These are phyloP conservation scores for Spiraea crenata DNA, from an alignment of 331 rosid species.

Conservation along the genomic window DNA sequence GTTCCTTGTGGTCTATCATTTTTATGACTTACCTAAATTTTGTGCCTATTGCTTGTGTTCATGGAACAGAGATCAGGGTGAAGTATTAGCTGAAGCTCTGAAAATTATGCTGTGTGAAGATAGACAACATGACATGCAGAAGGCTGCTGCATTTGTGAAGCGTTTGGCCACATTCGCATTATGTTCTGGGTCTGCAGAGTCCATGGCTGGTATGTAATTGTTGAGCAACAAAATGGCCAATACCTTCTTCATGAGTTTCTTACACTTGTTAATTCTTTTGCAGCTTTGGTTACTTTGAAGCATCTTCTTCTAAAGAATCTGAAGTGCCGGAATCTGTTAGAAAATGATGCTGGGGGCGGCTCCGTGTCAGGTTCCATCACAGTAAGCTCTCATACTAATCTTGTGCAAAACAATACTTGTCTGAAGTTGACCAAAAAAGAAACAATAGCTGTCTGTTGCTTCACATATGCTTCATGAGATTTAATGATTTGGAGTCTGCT, in stretches of 20 bases:
- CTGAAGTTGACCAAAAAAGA: too few relatives aligned
- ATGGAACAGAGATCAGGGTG: constrained; percentile 79
- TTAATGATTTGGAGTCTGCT: neutral
- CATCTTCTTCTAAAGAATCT: constrained; percentile 90
- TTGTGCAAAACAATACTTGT: constrained; percentile 1
- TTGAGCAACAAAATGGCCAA: neutral
- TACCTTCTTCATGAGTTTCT: constrained; percentile 2
- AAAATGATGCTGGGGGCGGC: constrained; percentile 95
- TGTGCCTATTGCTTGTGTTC: neutral
- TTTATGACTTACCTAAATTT: neutral
- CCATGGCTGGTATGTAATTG: constrained; percentile 75
- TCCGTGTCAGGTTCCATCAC: constrained; percentile 73
- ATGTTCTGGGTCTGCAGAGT: constrained; percentile 75
- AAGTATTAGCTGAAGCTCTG: constrained; percentile 86
- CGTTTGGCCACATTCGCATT: constrained; percentile 79
- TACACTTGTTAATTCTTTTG: constrained; percentile 28
- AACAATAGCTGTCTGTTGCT: neutral
- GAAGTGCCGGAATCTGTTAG: constrained; percentile 90
- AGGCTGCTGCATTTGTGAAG: constrained; percentile 92
- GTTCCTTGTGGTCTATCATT: neutral
- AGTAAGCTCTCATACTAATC: constrained; percentile 44
- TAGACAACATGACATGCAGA: constrained; percentile 98
- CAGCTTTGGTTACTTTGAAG: constrained; percentile 84
- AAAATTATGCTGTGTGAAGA: constrained; percentile 93
- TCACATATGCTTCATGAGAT: constrained; percentile 3